Evolutionary conservation across 345 rosid genomes (phyloP), one percentile per base, ranked within the genome.

Genomic region (Cardamine resedifolia): DNA sequence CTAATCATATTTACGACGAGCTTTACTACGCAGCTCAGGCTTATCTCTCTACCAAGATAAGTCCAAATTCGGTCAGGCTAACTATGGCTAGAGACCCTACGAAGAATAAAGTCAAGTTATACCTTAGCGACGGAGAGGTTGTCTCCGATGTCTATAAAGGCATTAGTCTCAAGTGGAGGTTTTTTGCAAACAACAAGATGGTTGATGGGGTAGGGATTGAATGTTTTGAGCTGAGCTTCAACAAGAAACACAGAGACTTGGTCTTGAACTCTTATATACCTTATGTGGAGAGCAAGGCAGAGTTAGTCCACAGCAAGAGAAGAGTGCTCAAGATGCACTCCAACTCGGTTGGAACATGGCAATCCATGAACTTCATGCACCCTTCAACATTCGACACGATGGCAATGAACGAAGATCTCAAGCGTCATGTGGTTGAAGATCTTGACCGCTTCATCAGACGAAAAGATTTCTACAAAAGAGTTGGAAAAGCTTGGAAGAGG

Each of bases 401-500:
- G 58, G 89, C 89, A 0, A 86, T 88, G 94, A 80, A 78, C 23
- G 60, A 73, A 0, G 79, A 83, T 53, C 64, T 79, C 49, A 88
- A 86, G 61, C 58, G 20, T 1, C 24, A n/a, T 2, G 56, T 88
- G 2, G 71, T 80, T 5, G 82, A 66, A 26, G 94, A 88, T 70
- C 68, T 88, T 6, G 71, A 85, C 64, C 68, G 81, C 78, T 88
- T 88, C 55, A 39, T 81, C 0, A 71, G 28, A 38, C 77, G 86
- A 64, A 85, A 83, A 57, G 81, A 82, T 15, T 85, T 77, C 4
- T 88, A 86, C 28, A 85, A 80, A 23, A 83, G 73, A 52, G 85
- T 86, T 0, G 90, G 90, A 5, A 79, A 77, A 60, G 84, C 90
- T 3, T 88, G 90, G 90, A 88, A 84, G 48, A 70, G 90, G 0